phyloP scores from a whole-genome alignment of 345 rosid species.

The Iberis pinnata region DNA sequence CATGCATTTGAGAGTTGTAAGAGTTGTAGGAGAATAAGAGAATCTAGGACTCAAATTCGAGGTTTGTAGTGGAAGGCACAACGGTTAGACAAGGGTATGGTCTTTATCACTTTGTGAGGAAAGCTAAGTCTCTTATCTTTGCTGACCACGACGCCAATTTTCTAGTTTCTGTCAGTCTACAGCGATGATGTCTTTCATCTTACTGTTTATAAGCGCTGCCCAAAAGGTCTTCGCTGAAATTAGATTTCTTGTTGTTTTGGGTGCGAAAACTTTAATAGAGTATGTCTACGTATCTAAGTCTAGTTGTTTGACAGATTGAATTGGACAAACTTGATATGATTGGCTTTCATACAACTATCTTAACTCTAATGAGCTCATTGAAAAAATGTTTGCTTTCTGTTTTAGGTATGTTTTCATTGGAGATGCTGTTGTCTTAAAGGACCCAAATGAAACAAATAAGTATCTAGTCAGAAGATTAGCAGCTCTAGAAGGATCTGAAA shows the following conservation, averaged over 20 bases:
- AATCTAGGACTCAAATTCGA: too few relatives aligned
- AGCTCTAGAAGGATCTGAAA: slow-evolving; percentile 85
- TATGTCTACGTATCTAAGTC: too few relatives aligned
- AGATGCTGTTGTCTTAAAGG: slow-evolving; percentile 87
- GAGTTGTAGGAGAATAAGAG: background rate
- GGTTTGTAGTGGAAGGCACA: background rate
- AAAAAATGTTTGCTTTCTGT: background rate
- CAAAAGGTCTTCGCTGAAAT: too few relatives aligned
- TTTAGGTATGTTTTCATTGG: slow-evolving; percentile 69
- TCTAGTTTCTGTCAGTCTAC: background rate
- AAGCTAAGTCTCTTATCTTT: background rate
- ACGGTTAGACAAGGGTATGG: too few relatives aligned
- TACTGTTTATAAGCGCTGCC: background rate
- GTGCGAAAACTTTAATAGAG: too few relatives aligned
- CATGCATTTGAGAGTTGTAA: background rate
- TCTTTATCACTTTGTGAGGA: background rate
- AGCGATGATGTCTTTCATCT: background rate
- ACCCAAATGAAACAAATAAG: slow-evolving; percentile 53
- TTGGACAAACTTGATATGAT: too few relatives aligned
- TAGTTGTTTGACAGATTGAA: too few relatives aligned
- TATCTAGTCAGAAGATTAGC: slow-evolving; percentile 78
- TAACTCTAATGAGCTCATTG: background rate
- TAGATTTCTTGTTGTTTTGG: background rate
- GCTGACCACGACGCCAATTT: background rate
- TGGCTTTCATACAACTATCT: background rate